These are phyloP conservation scores for Umbelopsis ramanniana DNA, from an alignment of 192 early-diverging fungal genomes.

Conservation along the genomic window DNA sequence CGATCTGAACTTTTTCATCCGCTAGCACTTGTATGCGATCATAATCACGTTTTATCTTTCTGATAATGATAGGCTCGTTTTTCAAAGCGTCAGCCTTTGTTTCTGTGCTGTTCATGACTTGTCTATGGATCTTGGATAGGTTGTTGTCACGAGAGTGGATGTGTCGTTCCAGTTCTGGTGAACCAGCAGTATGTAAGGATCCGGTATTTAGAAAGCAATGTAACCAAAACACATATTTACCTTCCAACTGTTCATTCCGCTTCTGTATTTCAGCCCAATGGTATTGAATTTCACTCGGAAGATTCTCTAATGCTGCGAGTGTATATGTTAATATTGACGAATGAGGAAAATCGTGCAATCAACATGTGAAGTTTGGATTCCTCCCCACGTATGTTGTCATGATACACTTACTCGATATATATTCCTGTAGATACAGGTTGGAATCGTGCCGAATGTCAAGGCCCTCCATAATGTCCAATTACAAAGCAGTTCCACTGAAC, in stretches of 20 bases:
- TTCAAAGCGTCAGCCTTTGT: constrained; percentile 24
- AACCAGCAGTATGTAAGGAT: background rate
- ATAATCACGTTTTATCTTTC: constrained; percentile 34
- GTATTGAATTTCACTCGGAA: constrained; percentile 43
- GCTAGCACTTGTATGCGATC: constrained; percentile 31
- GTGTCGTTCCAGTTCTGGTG: constrained; percentile 28
- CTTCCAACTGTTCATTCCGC: constrained; percentile 29
- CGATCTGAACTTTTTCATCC: constrained; percentile 30
- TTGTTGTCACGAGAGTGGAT: constrained; percentile 30
- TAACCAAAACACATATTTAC: background rate
- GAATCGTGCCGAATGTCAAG: constrained; percentile 37
- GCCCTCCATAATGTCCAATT: constrained; percentile 17
- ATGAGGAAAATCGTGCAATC: background rate
- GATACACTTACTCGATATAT: constrained; percentile 27
- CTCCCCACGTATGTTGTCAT: background rate
- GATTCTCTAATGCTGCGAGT: constrained; percentile 39
- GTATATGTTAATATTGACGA: constrained; percentile 7
- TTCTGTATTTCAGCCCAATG: constrained; percentile 42
- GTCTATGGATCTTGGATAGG: constrained; percentile 33
- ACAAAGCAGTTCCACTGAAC: background rate
- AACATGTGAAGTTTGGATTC: too few relatives aligned
- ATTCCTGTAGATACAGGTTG: constrained; percentile 38
- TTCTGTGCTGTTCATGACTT: constrained; percentile 28
- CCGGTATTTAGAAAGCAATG: background rate
- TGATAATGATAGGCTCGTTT: constrained; percentile 33